These are phyloP conservation scores for Xylaria sp. DNA, from an alignment of 2,329 filamentous ascomycete genomes.

Conservation along the genomic window DNA sequence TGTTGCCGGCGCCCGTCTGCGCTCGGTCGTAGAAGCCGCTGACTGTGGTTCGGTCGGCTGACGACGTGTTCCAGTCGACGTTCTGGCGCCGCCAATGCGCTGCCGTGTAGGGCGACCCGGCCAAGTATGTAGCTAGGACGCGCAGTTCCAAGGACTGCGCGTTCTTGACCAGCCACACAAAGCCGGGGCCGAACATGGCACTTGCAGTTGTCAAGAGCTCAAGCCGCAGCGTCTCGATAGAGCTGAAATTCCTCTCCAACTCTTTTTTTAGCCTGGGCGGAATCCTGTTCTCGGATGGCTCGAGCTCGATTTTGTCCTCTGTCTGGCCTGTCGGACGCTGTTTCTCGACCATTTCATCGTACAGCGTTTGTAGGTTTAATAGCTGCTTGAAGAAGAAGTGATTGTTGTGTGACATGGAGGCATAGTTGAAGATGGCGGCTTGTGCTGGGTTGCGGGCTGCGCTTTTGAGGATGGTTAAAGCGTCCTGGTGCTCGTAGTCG, in stretches of 20 bases:
- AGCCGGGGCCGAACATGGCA: slow-evolving; percentile 96
- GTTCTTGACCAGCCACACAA: slow-evolving; percentile 88
- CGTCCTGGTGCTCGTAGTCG: slow-evolving; percentile 67
- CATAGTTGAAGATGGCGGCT: slow-evolving; percentile 91
- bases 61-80: slow-evolving; percentile 75
- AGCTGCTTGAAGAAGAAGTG: slow-evolving; percentile 79
- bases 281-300: slow-evolving; percentile 54
- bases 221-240: slow-evolving; percentile 80
- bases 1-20: slow-evolving; percentile 43
- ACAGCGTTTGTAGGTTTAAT: slow-evolving; percentile 38
- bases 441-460: slow-evolving; percentile 81
- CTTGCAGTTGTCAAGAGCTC: slow-evolving; percentile 84
- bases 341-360: slow-evolving; percentile 19
- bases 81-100: slow-evolving; percentile 81
- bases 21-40: slow-evolving; percentile 55
- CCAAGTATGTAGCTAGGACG: slow-evolving; percentile 89
- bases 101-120: slow-evolving; percentile 85
- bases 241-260: slow-evolving; percentile 79
- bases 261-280: slow-evolving; percentile 64
- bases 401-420: slow-evolving; percentile 95
- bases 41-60: slow-evolving; percentile 51
- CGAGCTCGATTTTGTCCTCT: slow-evolving; percentile 19
- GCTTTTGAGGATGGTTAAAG: slow-evolving; percentile 76
- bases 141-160: slow-evolving; percentile 60
- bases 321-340: background rate